Conservation (phyloP, 495 filamentous ascomycete species). For the Staphylotrichum tortipilum region DNA sequence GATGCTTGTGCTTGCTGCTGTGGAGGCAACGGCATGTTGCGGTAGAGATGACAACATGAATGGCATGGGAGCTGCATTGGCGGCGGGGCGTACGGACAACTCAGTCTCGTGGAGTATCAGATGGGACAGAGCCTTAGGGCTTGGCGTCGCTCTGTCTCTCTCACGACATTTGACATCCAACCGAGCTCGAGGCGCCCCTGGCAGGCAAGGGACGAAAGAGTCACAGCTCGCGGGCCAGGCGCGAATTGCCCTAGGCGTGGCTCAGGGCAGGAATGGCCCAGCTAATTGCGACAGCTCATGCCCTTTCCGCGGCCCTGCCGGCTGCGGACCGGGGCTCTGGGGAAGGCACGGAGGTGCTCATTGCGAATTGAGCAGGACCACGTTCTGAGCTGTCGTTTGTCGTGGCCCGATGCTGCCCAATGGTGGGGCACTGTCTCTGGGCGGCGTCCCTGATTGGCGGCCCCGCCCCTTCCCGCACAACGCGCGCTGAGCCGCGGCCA, state of each 20-base stretch:
- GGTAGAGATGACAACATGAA: no score
- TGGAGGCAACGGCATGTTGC: no score
- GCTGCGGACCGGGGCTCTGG: neutral
- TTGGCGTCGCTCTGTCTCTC: no score
- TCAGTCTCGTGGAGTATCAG: no score
- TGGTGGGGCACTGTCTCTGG: neutral
- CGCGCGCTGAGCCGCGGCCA: slow-evolving; percentile 20
- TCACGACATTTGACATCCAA: neutral
- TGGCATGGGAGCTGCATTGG: no score
- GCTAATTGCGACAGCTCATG: neutral
- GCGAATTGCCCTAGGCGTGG: neutral
- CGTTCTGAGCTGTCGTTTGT: slow-evolving; percentile 19
- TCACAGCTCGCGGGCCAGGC: no score
- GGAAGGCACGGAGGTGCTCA: slow-evolving; percentile 1
- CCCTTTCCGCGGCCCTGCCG: neutral
- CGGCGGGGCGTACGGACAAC: no score
- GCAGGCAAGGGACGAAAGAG: no score
- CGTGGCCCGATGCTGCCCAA: slow-evolving; percentile 27
- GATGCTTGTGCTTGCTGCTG: no score
- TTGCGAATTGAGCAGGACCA: slow-evolving; percentile 20
- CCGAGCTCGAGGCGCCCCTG: no score
- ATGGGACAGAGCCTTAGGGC: no score
- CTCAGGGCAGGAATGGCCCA: neutral
- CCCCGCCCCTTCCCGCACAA: neutral
- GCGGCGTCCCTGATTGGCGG: slow-evolving; percentile 11